Conservation (phyloP, 164 flowering plant genomes). For the Chloranthus sessilifolius region DNA sequence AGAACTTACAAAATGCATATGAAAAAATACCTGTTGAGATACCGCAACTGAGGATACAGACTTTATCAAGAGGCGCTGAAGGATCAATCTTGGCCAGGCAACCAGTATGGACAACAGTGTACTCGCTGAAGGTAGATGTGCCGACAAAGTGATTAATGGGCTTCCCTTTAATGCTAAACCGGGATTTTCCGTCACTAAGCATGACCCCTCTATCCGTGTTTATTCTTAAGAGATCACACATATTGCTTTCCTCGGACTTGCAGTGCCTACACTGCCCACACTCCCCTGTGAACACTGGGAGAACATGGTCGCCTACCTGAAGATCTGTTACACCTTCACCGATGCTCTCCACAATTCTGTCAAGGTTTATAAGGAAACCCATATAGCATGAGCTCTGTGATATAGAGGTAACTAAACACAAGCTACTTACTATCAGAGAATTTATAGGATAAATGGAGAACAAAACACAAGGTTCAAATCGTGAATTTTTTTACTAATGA, state of each 20-base stretch:
- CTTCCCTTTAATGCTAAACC: neutral
- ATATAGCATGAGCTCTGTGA: too few species aligned
- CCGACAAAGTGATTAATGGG: slow-evolving; percentile 4
- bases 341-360: neutral
- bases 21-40: slow-evolving; percentile 1
- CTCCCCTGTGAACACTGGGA: slow-evolving; percentile 4
- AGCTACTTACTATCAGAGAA: too few species aligned
- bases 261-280: slow-evolving; percentile 3
- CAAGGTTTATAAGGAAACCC: too few species aligned
- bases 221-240: slow-evolving; percentile 2
- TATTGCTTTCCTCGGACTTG: slow-evolving; percentile 4
- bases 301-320: neutral
- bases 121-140: slow-evolving; percentile 4
- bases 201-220: slow-evolving; percentile 5
- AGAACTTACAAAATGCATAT: too few species aligned
- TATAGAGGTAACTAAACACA: too few species aligned
- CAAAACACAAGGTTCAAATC: too few species aligned
- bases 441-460: too few species aligned
- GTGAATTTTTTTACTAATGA: too few species aligned
- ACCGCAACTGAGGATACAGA: slow-evolving; percentile 2
- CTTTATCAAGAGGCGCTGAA: slow-evolving; percentile 2
- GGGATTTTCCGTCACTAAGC: slow-evolving; percentile 1
- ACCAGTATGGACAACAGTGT: neutral
- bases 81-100: slow-evolving; percentile 5
- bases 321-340: neutral